Evolutionary conservation across 129 eudicot species (phyloP).

Genomic region (Silybum marianum): DNA sequence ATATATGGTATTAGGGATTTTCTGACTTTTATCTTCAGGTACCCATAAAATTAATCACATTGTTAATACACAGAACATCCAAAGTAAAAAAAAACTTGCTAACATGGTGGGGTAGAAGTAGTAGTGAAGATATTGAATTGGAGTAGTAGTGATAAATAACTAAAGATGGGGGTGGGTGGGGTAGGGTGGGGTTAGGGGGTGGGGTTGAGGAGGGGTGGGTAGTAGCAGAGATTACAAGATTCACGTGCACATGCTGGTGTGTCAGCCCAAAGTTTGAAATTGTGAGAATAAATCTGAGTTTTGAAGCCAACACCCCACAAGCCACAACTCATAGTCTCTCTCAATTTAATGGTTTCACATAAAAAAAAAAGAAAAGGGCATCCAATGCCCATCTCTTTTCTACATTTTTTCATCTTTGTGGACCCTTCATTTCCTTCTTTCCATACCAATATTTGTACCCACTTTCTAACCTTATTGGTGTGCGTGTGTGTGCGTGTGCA

Average conservation of each 20-base stretch:
- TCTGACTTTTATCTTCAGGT: no score
- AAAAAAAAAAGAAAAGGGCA: slow-evolving; percentile 22
- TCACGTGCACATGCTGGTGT: slow-evolving; percentile 52
- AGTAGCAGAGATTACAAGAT: slow-evolving; percentile 26
- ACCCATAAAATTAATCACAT: no score
- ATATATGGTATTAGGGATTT: no score
- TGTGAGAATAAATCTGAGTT: slow-evolving; percentile 38
- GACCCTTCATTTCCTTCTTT: slow-evolving; percentile 26
- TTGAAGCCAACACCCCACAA: slow-evolving; percentile 35
- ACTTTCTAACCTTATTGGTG: neutral
- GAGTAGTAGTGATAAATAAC: no score
- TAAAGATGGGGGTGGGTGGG: no score
- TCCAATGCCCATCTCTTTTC: slow-evolving; percentile 36
- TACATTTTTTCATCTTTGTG: slow-evolving; percentile 15
- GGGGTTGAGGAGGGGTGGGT: neutral
- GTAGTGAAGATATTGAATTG: no score
- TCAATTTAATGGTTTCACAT: slow-evolving; percentile 39
- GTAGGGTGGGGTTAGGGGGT: neutral
- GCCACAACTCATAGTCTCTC: slow-evolving; percentile 26
- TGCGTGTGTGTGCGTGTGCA: slow-evolving; percentile 1
- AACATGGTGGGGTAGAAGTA: no score
- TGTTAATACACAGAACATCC: no score
- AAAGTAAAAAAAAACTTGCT: no score
- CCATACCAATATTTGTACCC: neutral
- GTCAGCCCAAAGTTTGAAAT: slow-evolving; percentile 43